Evolutionary conservation across 352 stramenopile genomes (phyloP).

Genomic region (Globisporangium nodosum): DNA sequence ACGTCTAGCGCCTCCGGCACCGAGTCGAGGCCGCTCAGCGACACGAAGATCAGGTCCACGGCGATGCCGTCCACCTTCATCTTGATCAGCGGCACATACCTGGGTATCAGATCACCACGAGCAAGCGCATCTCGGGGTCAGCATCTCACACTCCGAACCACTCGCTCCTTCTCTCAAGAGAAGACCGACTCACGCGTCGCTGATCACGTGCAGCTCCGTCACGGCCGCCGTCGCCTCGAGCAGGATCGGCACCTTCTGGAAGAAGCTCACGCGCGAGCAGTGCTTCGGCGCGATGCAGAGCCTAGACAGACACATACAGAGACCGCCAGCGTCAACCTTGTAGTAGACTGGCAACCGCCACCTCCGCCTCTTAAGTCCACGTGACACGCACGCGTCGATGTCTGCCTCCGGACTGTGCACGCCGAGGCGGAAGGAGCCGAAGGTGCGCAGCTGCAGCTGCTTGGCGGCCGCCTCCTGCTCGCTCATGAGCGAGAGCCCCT

Average conservation of each 20-base stretch:
- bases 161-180: too few species aligned
- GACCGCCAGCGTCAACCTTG: neutral
- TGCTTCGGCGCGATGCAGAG: constrained; percentile 81
- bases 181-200: constrained; percentile 66
- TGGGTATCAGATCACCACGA: constrained; percentile 10
- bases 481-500: constrained; percentile 38
- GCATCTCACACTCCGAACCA: too few species aligned
- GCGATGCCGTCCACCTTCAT: constrained; percentile 89
- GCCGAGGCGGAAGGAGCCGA: constrained; percentile 88
- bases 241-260: constrained; percentile 75
- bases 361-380: neutral
- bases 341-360: neutral
- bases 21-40: constrained; percentile 42
- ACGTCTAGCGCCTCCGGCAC: constrained; percentile 70
- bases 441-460: constrained; percentile 77
- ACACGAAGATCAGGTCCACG: constrained; percentile 93
- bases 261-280: constrained; percentile 84
- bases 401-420: constrained; percentile 84
- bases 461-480: constrained; percentile 35
- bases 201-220: constrained; percentile 74
- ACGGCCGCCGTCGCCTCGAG: constrained; percentile 69
- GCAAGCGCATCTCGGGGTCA: too few species aligned
- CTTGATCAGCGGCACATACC: constrained; percentile 91
- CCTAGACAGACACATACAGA: constrained; percentile 14
- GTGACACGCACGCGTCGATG: constrained; percentile 68